Base-by-base conservation (phyloP, 176 grass and related monocot species). In the Phyllostachys edulis region DNA sequence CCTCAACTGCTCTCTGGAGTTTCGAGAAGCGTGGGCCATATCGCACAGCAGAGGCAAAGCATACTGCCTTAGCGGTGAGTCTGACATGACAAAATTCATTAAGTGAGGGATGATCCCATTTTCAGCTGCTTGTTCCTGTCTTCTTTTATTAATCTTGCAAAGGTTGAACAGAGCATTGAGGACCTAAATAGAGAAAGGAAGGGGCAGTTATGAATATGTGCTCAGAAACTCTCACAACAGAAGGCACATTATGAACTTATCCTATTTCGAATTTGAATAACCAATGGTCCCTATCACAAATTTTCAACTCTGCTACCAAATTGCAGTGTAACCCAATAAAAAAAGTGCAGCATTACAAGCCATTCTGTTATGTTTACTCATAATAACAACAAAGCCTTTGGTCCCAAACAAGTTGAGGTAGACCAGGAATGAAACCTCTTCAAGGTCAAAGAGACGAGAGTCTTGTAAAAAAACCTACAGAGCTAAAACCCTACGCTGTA, bases 21-120 rank as follows among this genome's bases (percentile, higher is more conserved):
- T 96, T 72, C 96, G 89, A 85, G 96, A 99, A 80, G 96, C 96
- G 32, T 99, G 96, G 3, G 96, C 96, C 96, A 99, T 99, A 89
- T 99, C 96, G 29, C 96, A 99, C 80, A 99, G 84, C 23, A 99
- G 63, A 64, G 96, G 96, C 83, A 99, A 69, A 46, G 96, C 96
- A 92, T 86, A 99, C 66, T 94, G 93, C 83, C 92, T 94, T 38
- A 99, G 84, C 11, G 93, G 96, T 76, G 96, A 99, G 78, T 94
- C 96, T 29, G 96, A 96, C 87, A 89, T 99, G 76, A 99, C 94
- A 87, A 99, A 99, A 80, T 81, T 94, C 96, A 99, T 99, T 65
- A 99, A 90, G 86, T 99, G 96, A 70, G 96, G 96, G 62, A 99
- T 99, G 71, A 99, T 99, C 49, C 96, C 96, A 71, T 99, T 95